A percentile compares a stretch with the other conserved stretches of the same genome.
Evolutionary conservation across 495 filamentous ascomycete species (phyloP).

Genomic region (Margaritispora aquatica): DNA sequence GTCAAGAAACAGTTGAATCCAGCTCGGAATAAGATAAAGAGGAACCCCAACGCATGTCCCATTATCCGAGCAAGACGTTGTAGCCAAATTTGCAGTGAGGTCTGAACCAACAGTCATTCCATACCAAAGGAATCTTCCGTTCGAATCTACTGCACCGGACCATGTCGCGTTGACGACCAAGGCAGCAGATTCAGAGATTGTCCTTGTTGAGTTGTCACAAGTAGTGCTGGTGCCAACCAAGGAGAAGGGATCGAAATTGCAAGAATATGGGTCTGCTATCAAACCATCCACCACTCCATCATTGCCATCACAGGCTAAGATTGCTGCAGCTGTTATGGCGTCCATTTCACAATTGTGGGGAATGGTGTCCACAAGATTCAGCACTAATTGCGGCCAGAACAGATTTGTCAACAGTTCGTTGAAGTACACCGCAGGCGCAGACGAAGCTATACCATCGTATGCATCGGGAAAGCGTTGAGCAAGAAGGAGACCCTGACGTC

Average conservation of each 20-base stretch:
- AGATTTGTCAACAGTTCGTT: conserved; percentile 5
- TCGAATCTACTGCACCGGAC: conserved; percentile 3
- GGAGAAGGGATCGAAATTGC: conserved; percentile 7
- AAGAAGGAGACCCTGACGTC: conserved; percentile 33
- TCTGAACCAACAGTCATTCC: conserved; percentile 5
- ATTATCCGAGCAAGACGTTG: not conserved
- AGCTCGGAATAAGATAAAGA: no score
- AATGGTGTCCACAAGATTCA: conserved; percentile 22
- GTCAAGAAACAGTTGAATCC: no score
- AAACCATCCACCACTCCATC: conserved; percentile 34
- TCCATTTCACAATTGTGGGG: conserved; percentile 27
- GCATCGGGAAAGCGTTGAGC: conserved; percentile 34
- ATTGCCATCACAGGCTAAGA: conserved; percentile 30
- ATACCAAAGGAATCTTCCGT: conserved; percentile 16
- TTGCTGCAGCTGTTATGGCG: conserved; percentile 22
- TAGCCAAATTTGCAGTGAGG: not conserved
- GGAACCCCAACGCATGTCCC: not conserved
- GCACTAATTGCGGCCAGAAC: conserved; percentile 27
- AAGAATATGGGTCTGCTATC: conserved; percentile 20
- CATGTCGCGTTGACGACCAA: not conserved
- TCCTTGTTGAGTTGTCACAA: not conserved
- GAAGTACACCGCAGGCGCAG: conserved; percentile 30
- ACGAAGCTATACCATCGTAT: conserved; percentile 34
- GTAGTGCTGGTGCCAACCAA: not conserved
- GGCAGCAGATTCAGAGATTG: not conserved